Evolutionary conservation across 2,329 filamentous ascomycete genomes (phyloP).

Genomic region (Drechslera avenae): DNA sequence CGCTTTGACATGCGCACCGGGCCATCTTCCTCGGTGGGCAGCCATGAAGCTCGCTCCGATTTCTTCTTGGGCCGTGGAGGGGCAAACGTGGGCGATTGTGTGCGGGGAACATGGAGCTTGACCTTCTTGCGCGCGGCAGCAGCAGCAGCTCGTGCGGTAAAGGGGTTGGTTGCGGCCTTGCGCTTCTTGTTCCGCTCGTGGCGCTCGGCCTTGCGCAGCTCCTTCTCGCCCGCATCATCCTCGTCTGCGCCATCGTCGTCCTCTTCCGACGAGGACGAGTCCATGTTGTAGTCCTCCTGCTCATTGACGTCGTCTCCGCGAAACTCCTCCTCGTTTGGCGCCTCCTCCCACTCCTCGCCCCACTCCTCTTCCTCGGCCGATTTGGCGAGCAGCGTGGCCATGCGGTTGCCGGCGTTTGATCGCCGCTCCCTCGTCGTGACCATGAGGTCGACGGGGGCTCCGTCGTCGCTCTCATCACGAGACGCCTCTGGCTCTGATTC

Average conservation of each 20-base stretch:
- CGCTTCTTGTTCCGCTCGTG: slow-evolving; percentile 72
- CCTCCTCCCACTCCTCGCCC: slow-evolving; percentile 68
- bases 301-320: slow-evolving; percentile 60
- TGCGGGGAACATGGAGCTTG: slow-evolving; percentile 45
- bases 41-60: slow-evolving; percentile 72
- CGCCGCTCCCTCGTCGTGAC: slow-evolving; percentile 46
- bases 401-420: slow-evolving; percentile 50
- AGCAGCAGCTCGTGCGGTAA: slow-evolving; percentile 43
- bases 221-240: slow-evolving; percentile 84
- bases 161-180: slow-evolving; percentile 66
- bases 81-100: slow-evolving; percentile 55
- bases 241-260: slow-evolving; percentile 71
- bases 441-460: slow-evolving; percentile 44
- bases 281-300: slow-evolving; percentile 76
- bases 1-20: slow-evolving; percentile 67
- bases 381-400: slow-evolving; percentile 47
- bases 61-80: slow-evolving; percentile 65
- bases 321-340: slow-evolving; percentile 62
- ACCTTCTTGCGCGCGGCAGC: slow-evolving; percentile 49
- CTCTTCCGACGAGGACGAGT: slow-evolving; percentile 77
- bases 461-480: slow-evolving; percentile 36
- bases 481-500: slow-evolving; percentile 16
- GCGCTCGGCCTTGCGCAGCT: slow-evolving; percentile 77
- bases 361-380: slow-evolving; percentile 43
- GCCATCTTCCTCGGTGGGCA: slow-evolving; percentile 66